These are phyloP conservation scores for Discostella stelligera DNA, from an alignment of 352 stramenopile genomes.

Conservation along the genomic window DNA sequence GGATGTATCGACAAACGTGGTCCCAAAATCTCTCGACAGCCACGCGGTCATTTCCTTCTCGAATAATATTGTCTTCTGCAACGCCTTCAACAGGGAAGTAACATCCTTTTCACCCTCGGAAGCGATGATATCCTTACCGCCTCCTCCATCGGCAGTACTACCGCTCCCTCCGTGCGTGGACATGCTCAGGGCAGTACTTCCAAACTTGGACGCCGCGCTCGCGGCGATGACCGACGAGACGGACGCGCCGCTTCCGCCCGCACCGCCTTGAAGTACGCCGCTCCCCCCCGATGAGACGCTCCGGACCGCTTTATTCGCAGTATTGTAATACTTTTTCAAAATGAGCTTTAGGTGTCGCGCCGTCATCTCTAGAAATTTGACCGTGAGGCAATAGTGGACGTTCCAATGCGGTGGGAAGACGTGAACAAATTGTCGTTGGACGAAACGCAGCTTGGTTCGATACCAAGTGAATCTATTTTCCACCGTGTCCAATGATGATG, in stretches of 20 bases:
- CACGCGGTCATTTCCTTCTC: constrained; percentile 86
- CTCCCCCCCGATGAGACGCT: constrained; percentile 36
- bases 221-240: constrained; percentile 24
- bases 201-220: constrained; percentile 33
- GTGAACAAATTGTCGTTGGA: constrained; percentile 85
- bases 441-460: constrained; percentile 77
- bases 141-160: background rate
- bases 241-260: background rate
- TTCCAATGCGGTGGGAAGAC: constrained; percentile 96
- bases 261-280: background rate
- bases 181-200: constrained; percentile 6
- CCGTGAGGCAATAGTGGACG: constrained; percentile 90
- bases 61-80: constrained; percentile 88
- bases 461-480: constrained; percentile 90
- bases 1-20: constrained; percentile 50
- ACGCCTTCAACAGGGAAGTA: constrained; percentile 85
- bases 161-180: constrained; percentile 1
- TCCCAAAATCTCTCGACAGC: constrained; percentile 76
- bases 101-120: constrained; percentile 62
- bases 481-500: constrained; percentile 80
- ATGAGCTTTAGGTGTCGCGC: constrained; percentile 72
- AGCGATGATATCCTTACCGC: constrained; percentile 9
- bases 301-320: constrained; percentile 63
- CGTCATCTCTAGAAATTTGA: constrained; percentile 87
- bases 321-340: constrained; percentile 41